A percentile compares a stretch with the other conserved stretches of the same genome.
phyloP scores from a whole-genome alignment of 257 asterid species.

The Rauvolfia tetraphylla region DNA sequence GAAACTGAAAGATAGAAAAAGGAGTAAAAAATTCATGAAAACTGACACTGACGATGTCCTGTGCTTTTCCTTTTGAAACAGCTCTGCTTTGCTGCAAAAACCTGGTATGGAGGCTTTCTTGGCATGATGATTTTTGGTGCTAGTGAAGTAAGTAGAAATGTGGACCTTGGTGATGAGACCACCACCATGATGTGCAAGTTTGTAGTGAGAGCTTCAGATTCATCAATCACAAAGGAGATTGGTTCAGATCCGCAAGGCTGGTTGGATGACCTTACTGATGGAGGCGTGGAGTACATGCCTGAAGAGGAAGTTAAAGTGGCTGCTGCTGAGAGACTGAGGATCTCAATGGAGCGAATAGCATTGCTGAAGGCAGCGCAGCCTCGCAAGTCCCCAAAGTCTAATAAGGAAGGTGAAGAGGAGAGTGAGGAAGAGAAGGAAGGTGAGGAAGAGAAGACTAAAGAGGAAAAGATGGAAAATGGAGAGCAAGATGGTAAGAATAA shows the following conservation, averaged over 20 bases:
- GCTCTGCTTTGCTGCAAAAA: conserved; percentile 91
- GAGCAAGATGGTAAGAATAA: conserved; percentile 47
- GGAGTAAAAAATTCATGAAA: neutral
- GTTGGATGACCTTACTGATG: conserved; percentile 89
- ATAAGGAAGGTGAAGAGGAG: conserved; percentile 40
- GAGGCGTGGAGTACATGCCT: conserved; percentile 80
- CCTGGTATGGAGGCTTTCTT: conserved; percentile 82
- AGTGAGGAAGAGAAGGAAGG: conserved; percentile 36
- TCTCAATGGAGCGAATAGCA: conserved; percentile 82
- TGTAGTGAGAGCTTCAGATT: conserved; percentile 85
- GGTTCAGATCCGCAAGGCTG: conserved; percentile 81
- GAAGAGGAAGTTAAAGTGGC: conserved; percentile 88
- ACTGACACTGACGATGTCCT: neutral
- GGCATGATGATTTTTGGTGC: conserved; percentile 94
- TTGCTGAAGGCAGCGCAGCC: conserved; percentile 81
- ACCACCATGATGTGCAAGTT: conserved; percentile 92
- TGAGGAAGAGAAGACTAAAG: conserved; percentile 18
- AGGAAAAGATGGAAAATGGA: conserved; percentile 22
- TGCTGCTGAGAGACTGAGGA: conserved; percentile 67
- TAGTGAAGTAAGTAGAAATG: conserved; percentile 87
- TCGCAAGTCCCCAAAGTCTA: conserved; percentile 49
- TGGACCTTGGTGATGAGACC: conserved; percentile 87
- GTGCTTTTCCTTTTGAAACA: conserved; percentile 25
- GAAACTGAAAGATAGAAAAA: neutral
- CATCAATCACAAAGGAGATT: conserved; percentile 69